These are phyloP conservation scores for Auricularia sp. DNA, from an alignment of 768 basidiomycete genomes.

Conservation along the genomic window DNA sequence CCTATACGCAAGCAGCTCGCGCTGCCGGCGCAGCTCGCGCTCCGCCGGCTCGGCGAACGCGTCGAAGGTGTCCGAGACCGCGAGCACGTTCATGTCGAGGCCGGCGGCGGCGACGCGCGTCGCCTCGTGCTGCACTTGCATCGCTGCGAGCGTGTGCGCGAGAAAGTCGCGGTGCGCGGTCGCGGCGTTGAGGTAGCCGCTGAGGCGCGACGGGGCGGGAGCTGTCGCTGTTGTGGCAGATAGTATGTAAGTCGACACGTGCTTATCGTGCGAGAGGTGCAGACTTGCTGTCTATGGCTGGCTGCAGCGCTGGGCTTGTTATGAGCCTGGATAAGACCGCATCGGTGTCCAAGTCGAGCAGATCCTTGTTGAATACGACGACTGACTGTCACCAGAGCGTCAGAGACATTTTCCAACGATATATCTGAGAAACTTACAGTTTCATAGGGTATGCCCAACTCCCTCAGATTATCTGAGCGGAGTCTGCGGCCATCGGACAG, in stretches of 20 bases:
- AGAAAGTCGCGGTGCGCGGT: constrained; percentile 56
- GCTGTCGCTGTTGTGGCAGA: background rate
- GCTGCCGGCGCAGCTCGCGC: constrained; percentile 59
- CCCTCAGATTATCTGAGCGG: constrained; percentile 59
- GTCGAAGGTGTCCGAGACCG: constrained; percentile 61
- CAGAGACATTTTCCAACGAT: background rate
- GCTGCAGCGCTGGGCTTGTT: constrained; percentile 51
- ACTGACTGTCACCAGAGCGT: constrained; percentile 38
- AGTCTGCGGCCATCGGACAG: constrained; percentile 70
- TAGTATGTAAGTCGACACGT: background rate
- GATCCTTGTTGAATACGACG: constrained; percentile 76
- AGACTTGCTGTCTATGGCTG: constrained; percentile 56
- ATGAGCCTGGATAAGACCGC: constrained; percentile 56
- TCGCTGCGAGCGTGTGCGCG: constrained; percentile 36
- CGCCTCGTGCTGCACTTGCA: constrained; percentile 60
- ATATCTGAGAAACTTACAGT: background rate
- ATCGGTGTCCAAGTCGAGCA: constrained; percentile 58
- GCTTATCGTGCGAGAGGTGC: background rate
- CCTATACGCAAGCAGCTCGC: constrained; percentile 47
- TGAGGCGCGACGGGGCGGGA: constrained; percentile 44
- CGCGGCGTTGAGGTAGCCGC: constrained; percentile 47
- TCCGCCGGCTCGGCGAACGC: constrained; percentile 43
- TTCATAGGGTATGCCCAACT: constrained; percentile 32
- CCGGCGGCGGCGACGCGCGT: constrained; percentile 61
- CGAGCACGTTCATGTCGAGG: constrained; percentile 63